Conservation (phyloP, 176 grass and related monocot species). For the Aegilops tauschii region DNA sequence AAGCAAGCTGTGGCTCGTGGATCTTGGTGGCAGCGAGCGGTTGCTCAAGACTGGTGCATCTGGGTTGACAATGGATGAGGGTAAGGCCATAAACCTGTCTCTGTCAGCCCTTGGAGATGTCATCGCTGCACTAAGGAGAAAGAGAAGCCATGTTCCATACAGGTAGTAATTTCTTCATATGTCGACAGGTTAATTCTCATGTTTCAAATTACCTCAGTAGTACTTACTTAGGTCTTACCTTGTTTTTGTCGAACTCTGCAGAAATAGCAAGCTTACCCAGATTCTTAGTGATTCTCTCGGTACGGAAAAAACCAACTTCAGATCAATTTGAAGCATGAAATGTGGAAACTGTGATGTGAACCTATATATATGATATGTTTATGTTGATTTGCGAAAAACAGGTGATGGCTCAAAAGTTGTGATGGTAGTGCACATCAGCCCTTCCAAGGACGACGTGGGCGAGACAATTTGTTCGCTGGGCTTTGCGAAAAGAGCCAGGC, state of each 20-base stretch:
- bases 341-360: no score
- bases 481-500: slow-evolving; percentile 76
- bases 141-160: slow-evolving; percentile 83
- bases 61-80: slow-evolving; percentile 89
- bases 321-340: background rate
- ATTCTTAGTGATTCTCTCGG: slow-evolving; percentile 89
- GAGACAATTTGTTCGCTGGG: slow-evolving; percentile 83
- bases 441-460: slow-evolving; percentile 59
- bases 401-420: slow-evolving; percentile 79
- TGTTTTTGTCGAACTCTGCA: slow-evolving; percentile 28
- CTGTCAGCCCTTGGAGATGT: slow-evolving; percentile 92
- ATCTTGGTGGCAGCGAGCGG: slow-evolving; percentile 90
- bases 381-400: slow-evolving; percentile 26
- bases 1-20: slow-evolving; percentile 89
- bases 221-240: background rate
- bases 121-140: slow-evolving; percentile 77
- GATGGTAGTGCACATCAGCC: slow-evolving; percentile 89
- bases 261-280: slow-evolving; percentile 98
- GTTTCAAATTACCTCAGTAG: background rate
- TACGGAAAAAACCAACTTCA: slow-evolving; percentile 17
- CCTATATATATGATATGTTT: background rate
- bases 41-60: slow-evolving; percentile 87
- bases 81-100: slow-evolving; percentile 94
- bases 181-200: background rate
- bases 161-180: slow-evolving; percentile 38